Evolutionary conservation across 306 rosid genomes (phyloP), one percentile per base, ranked within the genome.

Genomic region (Heteromeles arbutifolia): DNA sequence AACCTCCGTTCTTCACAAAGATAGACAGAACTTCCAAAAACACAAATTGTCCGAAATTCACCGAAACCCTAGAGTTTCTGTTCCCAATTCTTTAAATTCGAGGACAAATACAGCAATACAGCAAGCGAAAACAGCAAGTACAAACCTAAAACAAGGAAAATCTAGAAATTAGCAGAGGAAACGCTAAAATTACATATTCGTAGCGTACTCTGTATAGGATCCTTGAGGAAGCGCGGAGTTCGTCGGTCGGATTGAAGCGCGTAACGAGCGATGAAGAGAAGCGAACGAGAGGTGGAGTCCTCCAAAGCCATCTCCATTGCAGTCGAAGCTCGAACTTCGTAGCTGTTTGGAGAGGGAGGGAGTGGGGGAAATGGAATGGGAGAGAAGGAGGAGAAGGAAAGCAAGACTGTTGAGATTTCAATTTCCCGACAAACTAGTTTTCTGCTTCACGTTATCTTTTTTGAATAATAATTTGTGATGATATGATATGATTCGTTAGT

Each of bases 291-390:
- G 69, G 52, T 65, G 57, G 86, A 86, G 84, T 86, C 91, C 69
- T 83, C 91, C 93, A 87, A 81, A 54, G 84, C 82, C 92, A 91
- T 88, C 85, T 91, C 96, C 97, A 90, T 91, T 83, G 29, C 63
- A 41, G 43, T 50, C 72, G 65, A 67, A 74, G 71, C 73, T 8
- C 26, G 41, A 65, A 65, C 48, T 72, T 21, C 44, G 58, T 21
- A 48, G 72, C 43, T 6, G 24, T 73, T 79, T 73, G 74, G 79
- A 59, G 70, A 37, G 67, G 45, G 17, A 78, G 68, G 34, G 48
- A 74, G 19, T 13, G 72, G 39, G 56, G 14, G 71, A 69, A 69
- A 31, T 80, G 62, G 50, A 66, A 68, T 31, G 45, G 13, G 31
- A 44, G 32, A 13, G 14, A 10, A 6, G 22, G n/a, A 52, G 37